A percentile compares a stretch with the other conserved stretches of the same genome.
Conservation (phyloP, 129 eudicot species). For the Centrapalus pauciflorus region DNA sequence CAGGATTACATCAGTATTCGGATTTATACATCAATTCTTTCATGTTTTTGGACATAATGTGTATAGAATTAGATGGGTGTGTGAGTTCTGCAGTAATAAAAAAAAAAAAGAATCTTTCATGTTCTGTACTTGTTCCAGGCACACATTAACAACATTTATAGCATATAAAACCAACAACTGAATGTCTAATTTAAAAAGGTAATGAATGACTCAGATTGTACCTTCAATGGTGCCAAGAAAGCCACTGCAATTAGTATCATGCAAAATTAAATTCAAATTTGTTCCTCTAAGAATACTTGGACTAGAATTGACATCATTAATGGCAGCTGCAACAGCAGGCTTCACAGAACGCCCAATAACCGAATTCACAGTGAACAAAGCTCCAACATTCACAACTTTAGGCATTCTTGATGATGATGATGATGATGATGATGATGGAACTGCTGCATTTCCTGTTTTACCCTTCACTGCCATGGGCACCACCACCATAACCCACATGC, state of each 20-base stretch:
- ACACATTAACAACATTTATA: no score
- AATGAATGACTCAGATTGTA: constrained; percentile 4
- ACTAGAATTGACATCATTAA: constrained; percentile 74
- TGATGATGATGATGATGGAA: constrained; percentile 10
- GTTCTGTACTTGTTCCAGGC: no score
- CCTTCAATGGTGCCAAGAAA: constrained; percentile 83
- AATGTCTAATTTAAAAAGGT: no score
- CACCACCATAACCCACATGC: constrained; percentile 22
- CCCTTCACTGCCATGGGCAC: constrained; percentile 27
- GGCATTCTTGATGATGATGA: constrained; percentile 25
- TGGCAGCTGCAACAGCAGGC: constrained; percentile 79
- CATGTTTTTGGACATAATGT: no score
- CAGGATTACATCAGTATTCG: no score
- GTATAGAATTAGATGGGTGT: no score
- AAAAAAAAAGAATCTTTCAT: no score
- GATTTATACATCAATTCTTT: no score
- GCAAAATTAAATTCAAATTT: constrained; percentile 49
- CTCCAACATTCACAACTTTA: constrained; percentile 64
- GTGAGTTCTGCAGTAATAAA: no score
- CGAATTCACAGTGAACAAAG: constrained; percentile 72
- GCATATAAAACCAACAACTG: no score
- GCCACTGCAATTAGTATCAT: constrained; percentile 91
- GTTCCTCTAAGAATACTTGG: constrained; percentile 47
- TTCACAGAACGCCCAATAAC: constrained; percentile 69
- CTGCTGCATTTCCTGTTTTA: constrained; percentile 29